These are phyloP conservation scores for Yamadazyma pseudoaaseri DNA, from an alignment of 1,139 yeast genomes.

Conservation along the genomic window DNA sequence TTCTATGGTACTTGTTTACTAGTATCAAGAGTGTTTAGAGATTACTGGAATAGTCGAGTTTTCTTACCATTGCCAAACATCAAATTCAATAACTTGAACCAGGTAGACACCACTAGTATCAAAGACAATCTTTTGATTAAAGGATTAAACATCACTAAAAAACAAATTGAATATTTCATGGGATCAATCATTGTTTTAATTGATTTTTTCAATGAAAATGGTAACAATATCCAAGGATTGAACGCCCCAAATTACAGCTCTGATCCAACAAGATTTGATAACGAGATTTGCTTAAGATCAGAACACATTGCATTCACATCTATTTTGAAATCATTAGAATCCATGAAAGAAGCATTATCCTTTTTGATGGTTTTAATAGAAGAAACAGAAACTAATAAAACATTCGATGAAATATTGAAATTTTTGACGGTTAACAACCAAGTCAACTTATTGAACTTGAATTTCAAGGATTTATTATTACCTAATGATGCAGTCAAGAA, in stretches of 20 bases:
- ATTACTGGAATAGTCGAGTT: conserved; percentile 73
- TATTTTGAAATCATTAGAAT: conserved; percentile 67
- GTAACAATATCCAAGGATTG: conserved; percentile 64
- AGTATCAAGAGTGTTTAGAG: conserved; percentile 73
- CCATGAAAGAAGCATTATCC: conserved; percentile 87
- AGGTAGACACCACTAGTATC: conserved; percentile 40
- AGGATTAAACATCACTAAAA: conserved; percentile 49
- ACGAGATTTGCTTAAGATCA: conserved; percentile 80
- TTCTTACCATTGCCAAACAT: conserved; percentile 51
- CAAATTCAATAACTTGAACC: conserved; percentile 37
- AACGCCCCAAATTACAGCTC: conserved; percentile 49
- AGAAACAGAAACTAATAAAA: conserved; percentile 55
- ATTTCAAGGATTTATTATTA: conserved; percentile 75
- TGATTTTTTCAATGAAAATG: conserved; percentile 56
- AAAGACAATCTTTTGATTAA: conserved; percentile 45
- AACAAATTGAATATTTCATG: conserved; percentile 61
- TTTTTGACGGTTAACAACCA: conserved; percentile 68
- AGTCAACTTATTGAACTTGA: conserved; percentile 61
- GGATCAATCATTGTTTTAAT: conserved; percentile 65
- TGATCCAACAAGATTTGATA: conserved; percentile 47
- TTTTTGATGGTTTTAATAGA: conserved; percentile 80
- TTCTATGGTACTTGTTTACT: conserved; percentile 88
- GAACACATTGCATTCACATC: conserved; percentile 89
- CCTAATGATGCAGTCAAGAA: conserved; percentile 62
- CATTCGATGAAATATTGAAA: conserved; percentile 63